Conservation (phyloP, 768 basidiomycete species). For the Phaffia australis region DNA sequence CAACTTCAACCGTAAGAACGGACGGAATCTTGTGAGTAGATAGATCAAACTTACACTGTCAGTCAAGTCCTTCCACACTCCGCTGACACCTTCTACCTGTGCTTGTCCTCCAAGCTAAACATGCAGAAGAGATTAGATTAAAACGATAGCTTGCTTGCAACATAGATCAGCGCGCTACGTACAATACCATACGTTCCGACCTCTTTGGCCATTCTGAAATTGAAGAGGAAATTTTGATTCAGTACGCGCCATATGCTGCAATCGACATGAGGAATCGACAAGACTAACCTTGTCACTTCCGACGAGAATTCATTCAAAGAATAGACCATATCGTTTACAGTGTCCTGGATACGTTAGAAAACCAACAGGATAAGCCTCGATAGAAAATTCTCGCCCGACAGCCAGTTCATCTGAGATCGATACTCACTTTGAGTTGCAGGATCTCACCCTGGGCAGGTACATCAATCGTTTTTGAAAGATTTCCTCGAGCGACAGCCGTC, state of each 20-base stretch:
- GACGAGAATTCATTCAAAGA: slow-evolving; percentile 36
- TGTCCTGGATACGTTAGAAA: slow-evolving; percentile 18
- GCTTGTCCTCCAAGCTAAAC: slow-evolving; percentile 25
- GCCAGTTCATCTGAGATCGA: not conserved
- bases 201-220: slow-evolving; percentile 34
- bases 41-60: slow-evolving; percentile 58
- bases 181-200: slow-evolving; percentile 69
- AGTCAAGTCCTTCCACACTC: slow-evolving; percentile 56
- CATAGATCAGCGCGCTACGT: no score
- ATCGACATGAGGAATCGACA: no score
- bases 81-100: slow-evolving; percentile 25
- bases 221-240: slow-evolving; percentile 29
- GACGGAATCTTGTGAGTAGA: not conserved
- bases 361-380: not conserved
- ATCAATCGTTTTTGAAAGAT: slow-evolving; percentile 69
- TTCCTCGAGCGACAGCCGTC: slow-evolving; percentile 72
- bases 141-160: no score
- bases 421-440: slow-evolving; percentile 51
- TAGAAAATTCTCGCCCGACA: not conserved
- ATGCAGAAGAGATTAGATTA: no score
- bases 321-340: slow-evolving; percentile 39
- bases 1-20: not conserved
- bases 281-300: slow-evolving; percentile 28
- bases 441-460: slow-evolving; percentile 94
- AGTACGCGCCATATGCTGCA: no score